Conservation (phyloP, 2,329 filamentous ascomycete species). For the Teratosphaeria epicoccoides region DNA sequence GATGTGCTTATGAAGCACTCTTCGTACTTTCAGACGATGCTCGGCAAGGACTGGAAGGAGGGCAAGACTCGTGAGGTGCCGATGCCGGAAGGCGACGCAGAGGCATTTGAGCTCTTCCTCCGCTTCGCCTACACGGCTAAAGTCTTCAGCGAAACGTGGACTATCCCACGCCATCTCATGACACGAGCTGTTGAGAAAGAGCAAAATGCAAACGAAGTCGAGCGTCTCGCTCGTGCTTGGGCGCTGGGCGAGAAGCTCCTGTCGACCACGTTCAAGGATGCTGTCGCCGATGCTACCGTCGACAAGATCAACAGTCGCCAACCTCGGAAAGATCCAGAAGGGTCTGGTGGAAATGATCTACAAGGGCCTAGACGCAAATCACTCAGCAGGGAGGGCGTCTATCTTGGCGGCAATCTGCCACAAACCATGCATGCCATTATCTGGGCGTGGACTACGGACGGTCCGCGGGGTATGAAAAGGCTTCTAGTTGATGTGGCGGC, state of each 20-base stretch:
- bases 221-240: constrained; percentile 2
- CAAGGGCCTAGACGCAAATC: too few species aligned
- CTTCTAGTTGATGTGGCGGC: constrained; percentile 2
- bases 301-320: neutral
- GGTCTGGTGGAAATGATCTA: neutral
- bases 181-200: neutral
- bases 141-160: neutral
- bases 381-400: too few species aligned
- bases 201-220: neutral
- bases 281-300: constrained; percentile 1
- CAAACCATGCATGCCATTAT: neutral
- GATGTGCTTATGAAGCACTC: neutral
- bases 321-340: neutral
- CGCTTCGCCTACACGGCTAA: neutral
- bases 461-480: neutral
- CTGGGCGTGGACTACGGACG: neutral
- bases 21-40: neutral
- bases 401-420: neutral
- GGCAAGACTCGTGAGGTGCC: neutral
- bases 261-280: constrained; percentile 2
- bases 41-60: neutral
- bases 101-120: neutral
- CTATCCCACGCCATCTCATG: neutral
- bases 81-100: neutral
- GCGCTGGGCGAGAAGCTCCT: constrained; percentile 1